Percentiles rank a stretch among this genome's conserved stretches.
Conservation (phyloP, 2,329 filamentous ascomycete genomes). For the Arthroderma uncinatum region DNA sequence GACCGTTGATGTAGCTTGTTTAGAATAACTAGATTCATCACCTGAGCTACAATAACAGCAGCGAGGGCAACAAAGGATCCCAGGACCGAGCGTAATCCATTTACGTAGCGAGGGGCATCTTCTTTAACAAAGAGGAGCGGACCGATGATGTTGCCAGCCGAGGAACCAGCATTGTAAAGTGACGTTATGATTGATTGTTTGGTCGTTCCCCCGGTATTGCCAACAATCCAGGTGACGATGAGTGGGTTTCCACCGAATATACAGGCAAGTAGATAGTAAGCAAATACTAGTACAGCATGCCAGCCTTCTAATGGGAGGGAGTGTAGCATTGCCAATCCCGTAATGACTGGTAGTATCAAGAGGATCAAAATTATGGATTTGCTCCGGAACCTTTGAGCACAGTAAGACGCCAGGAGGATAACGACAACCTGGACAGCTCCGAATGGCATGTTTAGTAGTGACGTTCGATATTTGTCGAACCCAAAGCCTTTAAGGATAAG, state of each 20-base stretch:
- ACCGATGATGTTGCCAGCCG: conserved; percentile 56
- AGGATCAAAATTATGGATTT: conserved; percentile 47
- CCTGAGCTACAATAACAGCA: conserved; percentile 44
- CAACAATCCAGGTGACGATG: conserved; percentile 57
- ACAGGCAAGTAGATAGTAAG: conserved; percentile 56
- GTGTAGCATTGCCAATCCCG: conserved; percentile 39
- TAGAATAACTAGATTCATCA: conserved; percentile 42
- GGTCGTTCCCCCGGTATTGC: conserved; percentile 56
- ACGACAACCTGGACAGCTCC: conserved; percentile 50
- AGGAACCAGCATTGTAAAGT: conserved; percentile 51
- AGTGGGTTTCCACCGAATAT: conserved; percentile 56
- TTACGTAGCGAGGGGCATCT: conserved; percentile 49
- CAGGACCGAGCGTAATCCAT: conserved; percentile 44
- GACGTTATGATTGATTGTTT: conserved; percentile 57
- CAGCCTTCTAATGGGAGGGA: conserved; percentile 31
- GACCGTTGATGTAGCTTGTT: conserved; percentile 46
- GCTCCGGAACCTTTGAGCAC: conserved; percentile 36
- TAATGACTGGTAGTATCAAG: conserved; percentile 50
- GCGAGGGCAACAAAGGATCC: conserved; percentile 40
- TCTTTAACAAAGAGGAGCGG: conserved; percentile 49
- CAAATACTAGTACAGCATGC: conserved; percentile 39
- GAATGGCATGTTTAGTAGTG: conserved; percentile 57
- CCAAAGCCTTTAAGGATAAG: conserved; percentile 52
- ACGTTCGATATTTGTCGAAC: conserved; percentile 47
- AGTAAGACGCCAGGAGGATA: conserved; percentile 47